Base-by-base conservation (phyloP, 441 rosid genomes). In the Gossypium trilobum region DNA sequence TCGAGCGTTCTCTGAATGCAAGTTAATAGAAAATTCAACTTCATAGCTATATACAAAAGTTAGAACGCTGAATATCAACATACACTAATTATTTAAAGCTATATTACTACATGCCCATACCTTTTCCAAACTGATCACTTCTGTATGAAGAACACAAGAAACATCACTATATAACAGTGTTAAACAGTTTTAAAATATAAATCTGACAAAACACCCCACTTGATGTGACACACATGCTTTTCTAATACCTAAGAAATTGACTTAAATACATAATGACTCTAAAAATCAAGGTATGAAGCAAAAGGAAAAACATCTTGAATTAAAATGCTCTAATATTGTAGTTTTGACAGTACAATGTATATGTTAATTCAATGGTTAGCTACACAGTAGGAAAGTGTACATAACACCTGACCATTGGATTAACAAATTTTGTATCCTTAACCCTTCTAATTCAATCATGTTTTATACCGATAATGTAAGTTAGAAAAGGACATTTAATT, bases 1-100 rank as follows among this genome's bases (percentile, higher is more conserved):
- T 72, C 85, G 85, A 22, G 99, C 99, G 82, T 86, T 83, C 74
- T 87, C 99, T 94, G 66, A 39, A 73, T 46, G 61, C 73, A 55
- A 58, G 20, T 71, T 42, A 4, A 36, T 57, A 56, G 44, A 67
- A 67, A 50, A 50, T 7, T 48, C 44, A 67, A 48, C 71, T 67
- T 48, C 55, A 22, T 9, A 23, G 39, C 25, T 25, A 27, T 25
- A 27, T 68, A 27, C 36, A 50, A 31, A 16, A 31, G 72, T 29
- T 51, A 17, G 31, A 39, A 50, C 8, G 57, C 22, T 27, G 72
- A 20, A 44, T 11, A 25, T 46, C 29, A 29, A 44, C 33, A 39
- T 17, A 3, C 0, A 64, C 8, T 20, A 20, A 69, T 62, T 11
- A 27, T 25, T 14, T 50, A 5, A 50, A 50, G 25, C 58, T 67